A percentile compares a stretch with the other conserved stretches of the same genome.
Evolutionary conservation across 2,329 filamentous ascomycete species (phyloP).

Genomic region (Ilyonectria mors-panacis): DNA sequence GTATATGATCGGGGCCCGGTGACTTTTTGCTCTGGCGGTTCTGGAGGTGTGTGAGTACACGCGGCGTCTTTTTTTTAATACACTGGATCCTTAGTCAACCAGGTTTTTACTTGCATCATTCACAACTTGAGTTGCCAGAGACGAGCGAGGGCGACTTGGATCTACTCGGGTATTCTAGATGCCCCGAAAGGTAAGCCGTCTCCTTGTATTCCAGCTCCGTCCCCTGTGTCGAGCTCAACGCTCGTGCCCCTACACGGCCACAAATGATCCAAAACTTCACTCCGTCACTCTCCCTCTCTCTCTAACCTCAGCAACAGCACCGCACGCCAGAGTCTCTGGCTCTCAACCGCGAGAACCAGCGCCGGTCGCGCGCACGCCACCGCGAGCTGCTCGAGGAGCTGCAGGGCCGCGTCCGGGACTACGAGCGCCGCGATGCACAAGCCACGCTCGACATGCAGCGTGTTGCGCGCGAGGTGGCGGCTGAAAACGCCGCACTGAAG

Average conservation of each 20-base stretch:
- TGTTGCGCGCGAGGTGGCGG: conserved; percentile 60
- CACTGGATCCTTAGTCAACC: background rate
- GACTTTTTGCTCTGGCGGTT: background rate
- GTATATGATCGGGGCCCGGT: background rate
- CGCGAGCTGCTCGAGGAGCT: conserved; percentile 61
- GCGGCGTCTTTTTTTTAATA: background rate
- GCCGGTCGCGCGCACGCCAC: conserved; percentile 61
- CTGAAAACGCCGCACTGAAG: conserved; percentile 59
- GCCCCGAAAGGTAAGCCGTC: conserved; percentile 28
- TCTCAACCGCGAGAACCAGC: conserved; percentile 61
- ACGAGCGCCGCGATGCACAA: conserved; percentile 58
- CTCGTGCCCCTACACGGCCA: background rate
- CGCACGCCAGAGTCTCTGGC: conserved; percentile 48
- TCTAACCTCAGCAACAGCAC: conserved; percentile 15
- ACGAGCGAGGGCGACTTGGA: background rate
- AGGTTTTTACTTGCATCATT: background rate
- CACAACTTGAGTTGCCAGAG: background rate
- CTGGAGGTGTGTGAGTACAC: background rate
- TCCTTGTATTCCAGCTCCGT: background rate
- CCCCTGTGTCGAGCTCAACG: background rate
- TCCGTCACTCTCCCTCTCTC: background rate
- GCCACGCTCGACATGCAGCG: conserved; percentile 65
- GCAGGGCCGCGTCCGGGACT: conserved; percentile 58
- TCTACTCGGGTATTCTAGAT: conserved; percentile 13
- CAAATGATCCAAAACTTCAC: background rate